Conservation (phyloP, 2,329 filamentous ascomycete species). For the Monosporascus sp. region DNA sequence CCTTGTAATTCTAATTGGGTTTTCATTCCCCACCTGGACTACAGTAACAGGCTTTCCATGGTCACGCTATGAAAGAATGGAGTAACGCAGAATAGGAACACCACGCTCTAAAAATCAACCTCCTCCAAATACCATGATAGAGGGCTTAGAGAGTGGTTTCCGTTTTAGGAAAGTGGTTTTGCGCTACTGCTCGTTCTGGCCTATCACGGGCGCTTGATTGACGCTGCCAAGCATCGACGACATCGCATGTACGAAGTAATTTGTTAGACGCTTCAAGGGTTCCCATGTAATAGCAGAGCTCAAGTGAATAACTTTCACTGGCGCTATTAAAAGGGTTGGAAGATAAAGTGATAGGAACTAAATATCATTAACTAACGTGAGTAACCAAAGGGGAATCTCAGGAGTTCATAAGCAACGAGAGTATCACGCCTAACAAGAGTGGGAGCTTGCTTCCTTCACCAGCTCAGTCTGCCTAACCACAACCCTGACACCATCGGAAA, state of each 20-base stretch:
- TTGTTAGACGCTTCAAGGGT: background rate
- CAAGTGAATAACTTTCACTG: too few species aligned
- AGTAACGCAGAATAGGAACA: background rate
- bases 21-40: background rate
- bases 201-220: background rate
- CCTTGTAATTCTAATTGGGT: background rate
- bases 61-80: background rate
- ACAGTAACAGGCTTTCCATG: background rate
- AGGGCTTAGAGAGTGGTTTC: background rate
- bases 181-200: background rate
- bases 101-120: too few species aligned
- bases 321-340: too few species aligned
- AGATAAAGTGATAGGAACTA: too few species aligned
- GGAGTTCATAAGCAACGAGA: too few species aligned
- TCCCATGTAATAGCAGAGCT: background rate
- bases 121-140: background rate
- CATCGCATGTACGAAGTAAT: background rate
- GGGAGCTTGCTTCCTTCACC: background rate
- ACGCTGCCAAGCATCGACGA: background rate
- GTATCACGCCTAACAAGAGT: too few species aligned
- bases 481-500: background rate
- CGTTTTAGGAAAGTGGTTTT: background rate
- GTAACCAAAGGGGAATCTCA: too few species aligned
- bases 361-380: too few species aligned
- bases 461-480: background rate